Conservation (phyloP, 768 basidiomycete genomes). For the Cyathus striatus region DNA sequence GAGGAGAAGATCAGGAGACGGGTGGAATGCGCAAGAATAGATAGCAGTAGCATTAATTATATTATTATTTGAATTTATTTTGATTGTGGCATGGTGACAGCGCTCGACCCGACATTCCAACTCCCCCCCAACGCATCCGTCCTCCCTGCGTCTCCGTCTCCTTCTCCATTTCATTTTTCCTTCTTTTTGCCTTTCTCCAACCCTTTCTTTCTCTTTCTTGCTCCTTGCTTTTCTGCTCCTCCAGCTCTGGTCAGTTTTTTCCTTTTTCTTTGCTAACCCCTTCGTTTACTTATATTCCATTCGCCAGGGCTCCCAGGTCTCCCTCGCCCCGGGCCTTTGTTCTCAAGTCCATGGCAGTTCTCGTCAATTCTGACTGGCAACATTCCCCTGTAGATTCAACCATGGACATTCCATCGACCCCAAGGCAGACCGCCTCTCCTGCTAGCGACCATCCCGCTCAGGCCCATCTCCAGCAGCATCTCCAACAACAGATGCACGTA, state of each 20-base stretch:
- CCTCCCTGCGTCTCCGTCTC: slow-evolving; percentile 3
- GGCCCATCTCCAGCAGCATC: slow-evolving; percentile 6
- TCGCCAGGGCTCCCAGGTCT: slow-evolving; percentile 36
- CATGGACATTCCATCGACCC: slow-evolving; percentile 53
- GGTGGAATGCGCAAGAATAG: too few species aligned
- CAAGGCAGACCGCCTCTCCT: slow-evolving; percentile 59
- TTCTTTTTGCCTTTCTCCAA: slow-evolving; percentile 1
- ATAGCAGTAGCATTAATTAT: too few species aligned
- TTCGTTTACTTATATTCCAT: not conserved
- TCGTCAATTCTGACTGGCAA: slow-evolving; percentile 74
- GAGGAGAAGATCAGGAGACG: too few species aligned
- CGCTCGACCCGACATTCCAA: slow-evolving; percentile 27
- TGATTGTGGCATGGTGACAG: slow-evolving; percentile 30
- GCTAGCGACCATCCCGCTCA: slow-evolving; percentile 36
- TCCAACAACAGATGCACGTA: slow-evolving; percentile 13
- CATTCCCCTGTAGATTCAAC: slow-evolving; percentile 53
- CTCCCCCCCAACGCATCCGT: slow-evolving; percentile 17
- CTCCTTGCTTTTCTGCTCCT: too few species aligned
- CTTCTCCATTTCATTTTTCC: not conserved
- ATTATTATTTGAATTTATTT: slow-evolving; percentile 24
- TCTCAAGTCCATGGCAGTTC: slow-evolving; percentile 74
- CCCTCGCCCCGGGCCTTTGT: slow-evolving; percentile 37
- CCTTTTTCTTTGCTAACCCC: not conserved
- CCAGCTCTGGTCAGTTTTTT: too few species aligned
- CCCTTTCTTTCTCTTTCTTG: not conserved